phyloP scores from a whole-genome alignment of 352 stramenopile species.

The Globisporangium iwayamae region DNA sequence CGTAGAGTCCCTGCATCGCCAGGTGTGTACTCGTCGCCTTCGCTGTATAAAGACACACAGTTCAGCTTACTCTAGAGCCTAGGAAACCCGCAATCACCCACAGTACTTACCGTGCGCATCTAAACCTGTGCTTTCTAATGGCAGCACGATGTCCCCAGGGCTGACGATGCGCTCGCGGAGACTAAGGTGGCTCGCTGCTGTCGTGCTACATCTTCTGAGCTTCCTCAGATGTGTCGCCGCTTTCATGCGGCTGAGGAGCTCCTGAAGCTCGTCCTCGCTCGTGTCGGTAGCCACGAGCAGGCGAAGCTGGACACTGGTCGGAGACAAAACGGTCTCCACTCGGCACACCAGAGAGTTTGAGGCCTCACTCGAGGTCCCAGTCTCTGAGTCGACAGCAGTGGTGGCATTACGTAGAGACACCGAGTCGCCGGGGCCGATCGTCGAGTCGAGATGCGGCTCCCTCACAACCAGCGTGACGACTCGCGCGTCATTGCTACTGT shows the following conservation, averaged over 20 bases:
- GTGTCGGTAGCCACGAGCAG: not conserved
- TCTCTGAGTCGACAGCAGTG: not conserved
- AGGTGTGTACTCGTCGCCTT: slow-evolving; percentile 11
- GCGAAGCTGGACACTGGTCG: not conserved
- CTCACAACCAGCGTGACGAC: slow-evolving; percentile 14
- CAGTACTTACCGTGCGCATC: not conserved
- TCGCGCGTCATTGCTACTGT: not conserved
- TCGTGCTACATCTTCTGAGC: slow-evolving; percentile 11
- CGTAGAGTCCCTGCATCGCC: slow-evolving; percentile 27
- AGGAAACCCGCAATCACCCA: not conserved
- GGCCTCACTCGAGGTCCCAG: not conserved
- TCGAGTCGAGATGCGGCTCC: slow-evolving; percentile 17
- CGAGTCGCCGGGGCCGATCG: slow-evolving; percentile 8
- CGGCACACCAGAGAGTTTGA: not conserved
- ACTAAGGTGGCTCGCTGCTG: slow-evolving; percentile 17
- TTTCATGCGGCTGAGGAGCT: not conserved
- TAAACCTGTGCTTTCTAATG: not conserved
- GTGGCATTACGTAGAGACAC: slow-evolving; percentile 5
- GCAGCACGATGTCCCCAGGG: slow-evolving; percentile 15
- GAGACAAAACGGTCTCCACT: slow-evolving; percentile 10
- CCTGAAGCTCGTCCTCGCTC: slow-evolving; percentile 3
- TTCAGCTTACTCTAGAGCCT: not conserved
- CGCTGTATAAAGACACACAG: not conserved
- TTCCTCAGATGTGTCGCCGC: slow-evolving; percentile 15
- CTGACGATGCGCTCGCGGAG: slow-evolving; percentile 21